Evolutionary conservation across 2,329 filamentous ascomycete genomes (phyloP).

Genomic region (Coniosporium uncinatum): DNA sequence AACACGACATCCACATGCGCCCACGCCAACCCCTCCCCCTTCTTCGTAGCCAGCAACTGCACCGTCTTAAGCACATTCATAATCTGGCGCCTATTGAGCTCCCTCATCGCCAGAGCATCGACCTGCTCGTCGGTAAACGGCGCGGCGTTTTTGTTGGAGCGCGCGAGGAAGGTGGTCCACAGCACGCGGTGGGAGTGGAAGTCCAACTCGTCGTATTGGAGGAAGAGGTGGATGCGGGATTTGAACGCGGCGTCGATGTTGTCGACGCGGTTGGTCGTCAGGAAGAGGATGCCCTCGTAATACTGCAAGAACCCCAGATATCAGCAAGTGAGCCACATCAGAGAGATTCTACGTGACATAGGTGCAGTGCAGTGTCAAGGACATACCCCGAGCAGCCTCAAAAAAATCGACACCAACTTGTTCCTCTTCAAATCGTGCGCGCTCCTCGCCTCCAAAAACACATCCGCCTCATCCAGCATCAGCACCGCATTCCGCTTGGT

Average conservation of each 20-base stretch:
- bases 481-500: conserved; percentile 44
- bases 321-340: too few species aligned
- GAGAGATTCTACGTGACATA: too few species aligned
- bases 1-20: conserved; percentile 25
- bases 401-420: conserved; percentile 16
- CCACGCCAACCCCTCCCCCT: conserved; percentile 15
- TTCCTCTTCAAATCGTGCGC: conserved; percentile 7
- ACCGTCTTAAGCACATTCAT: conserved; percentile 35
- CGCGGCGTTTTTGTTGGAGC: conserved; percentile 5
- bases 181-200: conserved; percentile 25
- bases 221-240: conserved; percentile 36
- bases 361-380: too few species aligned
- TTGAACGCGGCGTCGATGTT: conserved; percentile 39
- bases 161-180: conserved; percentile 38
- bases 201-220: conserved; percentile 34
- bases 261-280: conserved; percentile 37
- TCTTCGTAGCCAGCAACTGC: conserved; percentile 16
- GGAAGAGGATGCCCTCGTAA: conserved; percentile 31
- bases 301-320: too few species aligned
- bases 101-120: conserved; percentile 17
- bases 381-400: too few species aligned
- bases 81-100: conserved; percentile 34
- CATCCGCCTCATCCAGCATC: conserved; percentile 44
- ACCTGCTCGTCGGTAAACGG: conserved; percentile 20
- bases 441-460: conserved; percentile 15